Evolutionary conservation across 768 basidiomycete genomes (phyloP).

Genomic region (Boletus vermiculosoides): DNA sequence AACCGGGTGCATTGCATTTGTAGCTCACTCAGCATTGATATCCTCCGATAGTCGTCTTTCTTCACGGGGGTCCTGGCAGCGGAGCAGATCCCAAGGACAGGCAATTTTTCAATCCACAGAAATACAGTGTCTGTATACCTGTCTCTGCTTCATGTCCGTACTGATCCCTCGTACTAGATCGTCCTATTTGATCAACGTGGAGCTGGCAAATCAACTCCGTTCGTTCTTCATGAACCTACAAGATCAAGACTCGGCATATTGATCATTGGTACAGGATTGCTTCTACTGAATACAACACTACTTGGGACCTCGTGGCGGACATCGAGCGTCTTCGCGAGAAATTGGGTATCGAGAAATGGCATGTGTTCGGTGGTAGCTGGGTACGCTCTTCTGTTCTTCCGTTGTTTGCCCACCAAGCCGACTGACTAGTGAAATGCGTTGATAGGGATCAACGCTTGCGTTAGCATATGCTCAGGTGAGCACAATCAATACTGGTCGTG

Average conservation of each 20-base stretch:
- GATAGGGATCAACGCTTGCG: conserved; percentile 80
- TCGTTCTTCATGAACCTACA: conserved; percentile 27
- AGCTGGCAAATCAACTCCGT: conserved; percentile 84
- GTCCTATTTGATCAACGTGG: conserved; percentile 90
- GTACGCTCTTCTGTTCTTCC: conserved; percentile 37
- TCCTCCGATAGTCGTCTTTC: conserved; percentile 59
- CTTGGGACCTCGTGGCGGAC: conserved; percentile 91
- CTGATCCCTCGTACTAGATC: conserved; percentile 46
- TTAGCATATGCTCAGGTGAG: conserved; percentile 81
- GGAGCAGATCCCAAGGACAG: conserved; percentile 68
- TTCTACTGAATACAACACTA: conserved; percentile 82
- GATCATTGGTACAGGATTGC: conserved; percentile 54
- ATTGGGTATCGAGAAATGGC: conserved; percentile 81
- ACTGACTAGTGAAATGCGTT: not conserved
- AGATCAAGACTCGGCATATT: conserved; percentile 1
- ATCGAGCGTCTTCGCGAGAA: conserved; percentile 79
- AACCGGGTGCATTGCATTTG: not conserved
- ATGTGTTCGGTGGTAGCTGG: conserved; percentile 95
- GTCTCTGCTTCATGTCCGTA: not conserved
- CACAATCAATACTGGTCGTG: not conserved
- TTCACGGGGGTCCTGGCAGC: conserved; percentile 85
- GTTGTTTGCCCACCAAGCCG: not conserved
- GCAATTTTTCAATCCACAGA: conserved; percentile 76
- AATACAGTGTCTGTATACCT: conserved; percentile 63
- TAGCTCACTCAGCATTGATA: not conserved